Conservation (phyloP, 495 filamentous ascomycete species). For the Penicillium cinerascens region DNA sequence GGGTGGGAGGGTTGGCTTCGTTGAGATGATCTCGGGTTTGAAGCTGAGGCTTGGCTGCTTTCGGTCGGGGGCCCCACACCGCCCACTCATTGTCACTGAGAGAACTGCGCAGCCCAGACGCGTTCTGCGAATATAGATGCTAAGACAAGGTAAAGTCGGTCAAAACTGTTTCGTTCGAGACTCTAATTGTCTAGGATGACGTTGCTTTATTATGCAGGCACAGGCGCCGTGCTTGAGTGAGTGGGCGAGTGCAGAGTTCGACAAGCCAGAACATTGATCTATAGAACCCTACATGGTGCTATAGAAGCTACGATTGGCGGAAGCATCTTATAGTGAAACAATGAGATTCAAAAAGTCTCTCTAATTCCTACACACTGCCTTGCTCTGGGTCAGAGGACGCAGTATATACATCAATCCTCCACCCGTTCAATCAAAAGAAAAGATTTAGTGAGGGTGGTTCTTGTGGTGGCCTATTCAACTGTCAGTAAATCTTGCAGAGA, state of each 20-base stretch:
- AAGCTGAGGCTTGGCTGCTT: conserved; percentile 42
- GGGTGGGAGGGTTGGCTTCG: conserved; percentile 18
- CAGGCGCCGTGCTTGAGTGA: not conserved
- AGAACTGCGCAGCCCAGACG: too few species aligned
- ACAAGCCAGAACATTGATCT: not conserved
- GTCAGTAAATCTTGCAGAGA: not conserved
- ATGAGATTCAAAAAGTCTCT: conserved; percentile 24
- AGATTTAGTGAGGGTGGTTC: conserved; percentile 90
- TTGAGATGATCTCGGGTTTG: conserved; percentile 35
- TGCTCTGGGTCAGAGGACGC: conserved; percentile 26
- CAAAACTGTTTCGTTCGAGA: too few species aligned
- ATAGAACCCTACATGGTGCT: not conserved
- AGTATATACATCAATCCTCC: conserved; percentile 44
- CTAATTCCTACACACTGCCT: conserved; percentile 33
- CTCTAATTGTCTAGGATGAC: not conserved
- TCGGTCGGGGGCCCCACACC: too few species aligned
- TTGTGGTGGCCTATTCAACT: conserved; percentile 82
- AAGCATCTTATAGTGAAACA: conserved; percentile 21
- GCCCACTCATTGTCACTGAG: too few species aligned
- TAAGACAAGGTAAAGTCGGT: too few species aligned
- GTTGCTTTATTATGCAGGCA: not conserved
- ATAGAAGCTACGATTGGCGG: not conserved
- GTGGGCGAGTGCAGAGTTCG: not conserved
- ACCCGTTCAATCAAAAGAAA: conserved; percentile 17
- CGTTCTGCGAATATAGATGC: too few species aligned